Evolutionary conservation across 73 alveolate species (phyloP).

Genomic region (Breviolum minutum): DNA sequence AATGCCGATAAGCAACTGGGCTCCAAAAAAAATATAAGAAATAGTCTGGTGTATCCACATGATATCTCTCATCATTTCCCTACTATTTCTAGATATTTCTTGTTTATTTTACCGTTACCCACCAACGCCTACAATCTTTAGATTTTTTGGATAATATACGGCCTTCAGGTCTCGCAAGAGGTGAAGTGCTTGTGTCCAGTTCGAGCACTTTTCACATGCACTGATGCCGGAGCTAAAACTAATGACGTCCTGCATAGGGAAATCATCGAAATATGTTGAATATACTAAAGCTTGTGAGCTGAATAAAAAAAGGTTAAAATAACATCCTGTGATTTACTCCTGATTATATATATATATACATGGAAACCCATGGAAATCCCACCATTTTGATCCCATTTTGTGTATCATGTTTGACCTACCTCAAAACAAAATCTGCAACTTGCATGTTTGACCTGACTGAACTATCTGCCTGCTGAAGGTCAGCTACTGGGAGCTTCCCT

Average conservation of each 20-base stretch:
- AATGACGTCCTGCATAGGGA: neutral
- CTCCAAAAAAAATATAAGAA: no score
- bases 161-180: conserved; percentile 1
- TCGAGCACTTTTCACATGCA: conserved; percentile 10
- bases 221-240: conserved; percentile 7
- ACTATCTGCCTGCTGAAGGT: neutral
- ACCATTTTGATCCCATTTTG: neutral
- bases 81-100: no score
- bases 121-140: neutral
- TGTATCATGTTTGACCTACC: neutral
- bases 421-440: neutral
- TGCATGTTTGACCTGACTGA: neutral
- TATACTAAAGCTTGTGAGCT: neutral
- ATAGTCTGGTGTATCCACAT: no score
- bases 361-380: neutral
- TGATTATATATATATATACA: neutral
- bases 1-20: neutral
- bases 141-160: neutral
- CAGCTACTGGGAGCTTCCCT: neutral
- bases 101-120: neutral
- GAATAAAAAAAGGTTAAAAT: no score
- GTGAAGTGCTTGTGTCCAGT: neutral
- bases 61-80: no score
- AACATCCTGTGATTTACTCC: neutral
- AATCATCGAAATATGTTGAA: neutral